Conservation (phyloP, 345 rosid species). For the Trapa bicornis region DNA sequence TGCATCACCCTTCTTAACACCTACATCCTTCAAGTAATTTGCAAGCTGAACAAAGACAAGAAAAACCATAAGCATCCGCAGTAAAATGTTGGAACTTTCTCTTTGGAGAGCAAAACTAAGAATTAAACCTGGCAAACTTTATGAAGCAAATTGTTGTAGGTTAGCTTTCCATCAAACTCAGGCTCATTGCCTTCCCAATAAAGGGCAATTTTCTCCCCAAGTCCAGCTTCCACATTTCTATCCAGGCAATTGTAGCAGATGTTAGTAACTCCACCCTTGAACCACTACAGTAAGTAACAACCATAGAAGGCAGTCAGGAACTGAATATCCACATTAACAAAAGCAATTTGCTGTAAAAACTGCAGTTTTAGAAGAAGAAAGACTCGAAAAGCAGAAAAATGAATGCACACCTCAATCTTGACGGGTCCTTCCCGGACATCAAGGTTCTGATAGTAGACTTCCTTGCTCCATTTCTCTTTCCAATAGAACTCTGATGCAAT, state of each 20-base stretch:
- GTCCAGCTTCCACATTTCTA: slow-evolving; percentile 71
- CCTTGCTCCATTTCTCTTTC: slow-evolving; percentile 63
- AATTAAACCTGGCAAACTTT: slow-evolving; percentile 77
- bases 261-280: slow-evolving; percentile 88
- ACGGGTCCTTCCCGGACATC: slow-evolving; percentile 65
- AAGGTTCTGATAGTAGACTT: slow-evolving; percentile 57
- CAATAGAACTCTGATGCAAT: slow-evolving; percentile 77
- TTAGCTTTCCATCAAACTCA: slow-evolving; percentile 49
- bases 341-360: too few relatives aligned
- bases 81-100: not conserved
- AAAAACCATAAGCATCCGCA: not conserved
- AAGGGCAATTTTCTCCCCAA: slow-evolving; percentile 64
- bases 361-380: not conserved
- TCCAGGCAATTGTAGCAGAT: slow-evolving; percentile 91
- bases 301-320: not conserved
- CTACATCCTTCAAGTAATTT: slow-evolving; percentile 74
- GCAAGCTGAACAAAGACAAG: slow-evolving; percentile 46
- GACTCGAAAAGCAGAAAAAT: not conserved
- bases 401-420: slow-evolving; percentile 40
- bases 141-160: slow-evolving; percentile 64
- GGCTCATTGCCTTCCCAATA: slow-evolving; percentile 88
- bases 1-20: slow-evolving; percentile 90
- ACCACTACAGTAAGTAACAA: slow-evolving; percentile 43
- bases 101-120: not conserved
- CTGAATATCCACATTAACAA: too few relatives aligned